Conservation (phyloP, 2,329 filamentous ascomycete genomes). For the Microcera coccophila region DNA sequence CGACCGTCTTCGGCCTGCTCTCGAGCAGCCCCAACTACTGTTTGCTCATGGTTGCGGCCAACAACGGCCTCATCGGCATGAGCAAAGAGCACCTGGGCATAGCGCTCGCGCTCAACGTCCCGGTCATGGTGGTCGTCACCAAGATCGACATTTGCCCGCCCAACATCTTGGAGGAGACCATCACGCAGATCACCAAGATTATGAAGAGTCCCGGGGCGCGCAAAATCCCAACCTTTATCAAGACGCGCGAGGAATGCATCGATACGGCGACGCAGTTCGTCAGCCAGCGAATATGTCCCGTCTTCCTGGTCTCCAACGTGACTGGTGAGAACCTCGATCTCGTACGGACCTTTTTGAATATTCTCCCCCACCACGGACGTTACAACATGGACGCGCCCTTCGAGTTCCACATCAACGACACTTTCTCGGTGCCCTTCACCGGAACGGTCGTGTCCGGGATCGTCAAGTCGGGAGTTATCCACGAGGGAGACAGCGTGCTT, state of each 20-base stretch:
- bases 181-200: slow-evolving; percentile 86
- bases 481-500: slow-evolving; percentile 83
- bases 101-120: slow-evolving; percentile 88
- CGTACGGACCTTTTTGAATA: slow-evolving; percentile 89
- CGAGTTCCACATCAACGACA: slow-evolving; percentile 95
- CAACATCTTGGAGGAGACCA: slow-evolving; percentile 89
- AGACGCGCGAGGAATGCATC: slow-evolving; percentile 84
- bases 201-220: slow-evolving; percentile 88
- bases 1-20: slow-evolving; percentile 91
- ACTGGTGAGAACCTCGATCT: slow-evolving; percentile 88
- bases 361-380: slow-evolving; percentile 88
- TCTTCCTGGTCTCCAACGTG: slow-evolving; percentile 98
- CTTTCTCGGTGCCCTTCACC: slow-evolving; percentile 94
- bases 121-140: slow-evolving; percentile 95
- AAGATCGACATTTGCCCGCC: slow-evolving; percentile 98
- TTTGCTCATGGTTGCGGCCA: slow-evolving; percentile 95
- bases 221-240: slow-evolving; percentile 96
- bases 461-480: slow-evolving; percentile 80
- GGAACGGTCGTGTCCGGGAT: slow-evolving; percentile 95
- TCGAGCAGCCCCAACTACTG: slow-evolving; percentile 97
- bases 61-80: slow-evolving; percentile 96
- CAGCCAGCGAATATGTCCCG: slow-evolving; percentile 88
- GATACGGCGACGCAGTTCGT: slow-evolving; percentile 96
- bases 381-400: slow-evolving; percentile 86
- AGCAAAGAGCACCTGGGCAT: slow-evolving; percentile 97